Evolutionary conservation across 208 protist genomes (phyloP).

Genomic region (Crithidia fasciculata): DNA sequence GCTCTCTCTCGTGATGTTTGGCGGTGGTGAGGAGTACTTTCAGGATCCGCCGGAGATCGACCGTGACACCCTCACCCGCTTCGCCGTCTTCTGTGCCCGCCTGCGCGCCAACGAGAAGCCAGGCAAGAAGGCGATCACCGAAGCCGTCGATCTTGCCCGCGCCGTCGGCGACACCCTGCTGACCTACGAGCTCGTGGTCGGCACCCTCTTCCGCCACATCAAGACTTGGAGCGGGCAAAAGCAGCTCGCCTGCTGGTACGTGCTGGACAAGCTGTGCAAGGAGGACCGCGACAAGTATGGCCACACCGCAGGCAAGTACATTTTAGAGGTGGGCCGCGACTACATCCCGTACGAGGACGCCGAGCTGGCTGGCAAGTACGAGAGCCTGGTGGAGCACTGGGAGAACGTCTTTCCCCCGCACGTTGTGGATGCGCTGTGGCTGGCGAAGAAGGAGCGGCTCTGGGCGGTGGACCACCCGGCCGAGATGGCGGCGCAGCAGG

Average conservation of each 20-base stretch:
- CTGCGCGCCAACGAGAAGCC: slow-evolving; percentile 80
- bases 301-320: slow-evolving; percentile 83
- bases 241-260: slow-evolving; percentile 91
- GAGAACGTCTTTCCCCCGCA: slow-evolving; percentile 86
- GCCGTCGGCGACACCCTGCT: slow-evolving; percentile 75
- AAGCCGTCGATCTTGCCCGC: slow-evolving; percentile 56
- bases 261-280: slow-evolving; percentile 92
- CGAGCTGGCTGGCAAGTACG: slow-evolving; percentile 80
- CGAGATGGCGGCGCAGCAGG: slow-evolving; percentile 67
- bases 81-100: slow-evolving; percentile 74
- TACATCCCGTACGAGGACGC: slow-evolving; percentile 91
- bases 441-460: slow-evolving; percentile 86
- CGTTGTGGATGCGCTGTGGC: slow-evolving; percentile 88
- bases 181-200: slow-evolving; percentile 86
- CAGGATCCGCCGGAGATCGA: slow-evolving; percentile 81
- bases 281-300: slow-evolving; percentile 87
- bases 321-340: slow-evolving; percentile 87
- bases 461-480: slow-evolving; percentile 80
- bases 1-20: slow-evolving; percentile 66
- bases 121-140: slow-evolving; percentile 73
- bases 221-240: slow-evolving; percentile 86
- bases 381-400: slow-evolving; percentile 92
- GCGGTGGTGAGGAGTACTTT: slow-evolving; percentile 92
- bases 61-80: slow-evolving; percentile 77
- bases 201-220: slow-evolving; percentile 87